Conservation (phyloP, 768 basidiomycete species). For the Gymnopilus dilepis region DNA sequence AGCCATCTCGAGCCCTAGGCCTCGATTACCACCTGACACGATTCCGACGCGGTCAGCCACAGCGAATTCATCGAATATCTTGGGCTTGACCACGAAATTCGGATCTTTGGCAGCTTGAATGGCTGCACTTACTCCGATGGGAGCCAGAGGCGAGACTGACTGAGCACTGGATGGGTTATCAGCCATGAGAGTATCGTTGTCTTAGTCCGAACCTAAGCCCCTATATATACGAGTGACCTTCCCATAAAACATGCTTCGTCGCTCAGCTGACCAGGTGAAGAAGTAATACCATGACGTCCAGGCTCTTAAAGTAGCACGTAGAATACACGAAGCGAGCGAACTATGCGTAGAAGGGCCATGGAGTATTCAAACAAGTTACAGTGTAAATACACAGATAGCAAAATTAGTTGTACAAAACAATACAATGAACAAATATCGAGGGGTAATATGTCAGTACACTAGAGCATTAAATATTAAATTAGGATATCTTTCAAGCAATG, state of each 20-base stretch:
- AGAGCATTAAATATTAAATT: neutral
- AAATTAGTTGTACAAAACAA: neutral
- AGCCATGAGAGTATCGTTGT: conserved; percentile 8
- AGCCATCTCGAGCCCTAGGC: conserved; percentile 86
- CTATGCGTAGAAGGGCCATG: too few relatives aligned
- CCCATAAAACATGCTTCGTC: neutral
- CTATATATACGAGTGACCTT: conserved; percentile 5
- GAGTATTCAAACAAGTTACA: too few relatives aligned
- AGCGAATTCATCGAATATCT: conserved; percentile 64
- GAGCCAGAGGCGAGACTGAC: conserved; percentile 59
- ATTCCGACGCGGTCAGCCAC: conserved; percentile 62
- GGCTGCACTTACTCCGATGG: conserved; percentile 68
- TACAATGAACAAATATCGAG: neutral
- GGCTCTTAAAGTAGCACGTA: neutral
- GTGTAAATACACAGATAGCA: neutral
- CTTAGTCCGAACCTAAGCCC: neutral
- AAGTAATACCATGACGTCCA: neutral
- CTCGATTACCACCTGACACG: conserved; percentile 68
- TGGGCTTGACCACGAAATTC: conserved; percentile 42
- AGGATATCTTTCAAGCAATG: too few relatives aligned
- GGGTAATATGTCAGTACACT: neutral
- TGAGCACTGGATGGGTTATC: conserved; percentile 33
- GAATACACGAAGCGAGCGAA: neutral
- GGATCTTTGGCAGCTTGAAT: conserved; percentile 45
- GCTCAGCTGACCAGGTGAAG: conserved; percentile 9